Percentiles rank a stretch among this genome's conserved stretches.
Conservation (phyloP, 2,329 filamentous ascomycete genomes). For the Dissoconium aciculare region DNA sequence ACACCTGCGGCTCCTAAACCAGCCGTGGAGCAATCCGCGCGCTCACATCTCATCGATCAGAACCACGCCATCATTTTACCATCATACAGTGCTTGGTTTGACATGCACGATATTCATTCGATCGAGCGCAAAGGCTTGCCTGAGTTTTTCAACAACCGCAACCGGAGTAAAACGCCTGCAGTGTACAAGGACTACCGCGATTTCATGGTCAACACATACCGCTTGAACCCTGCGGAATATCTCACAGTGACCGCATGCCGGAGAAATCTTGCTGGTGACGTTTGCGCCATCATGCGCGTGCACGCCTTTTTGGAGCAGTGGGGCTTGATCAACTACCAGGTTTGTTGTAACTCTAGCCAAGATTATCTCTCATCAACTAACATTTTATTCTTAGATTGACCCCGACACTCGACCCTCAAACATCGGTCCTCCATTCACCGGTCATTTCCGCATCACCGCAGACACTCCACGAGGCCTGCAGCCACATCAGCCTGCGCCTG, state of each 20-base stretch:
- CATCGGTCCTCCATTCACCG: constrained; percentile 90
- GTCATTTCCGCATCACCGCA: constrained; percentile 89
- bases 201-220: constrained; percentile 99
- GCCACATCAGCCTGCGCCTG: constrained; percentile 81
- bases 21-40: constrained; percentile 67
- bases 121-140: constrained; percentile 90
- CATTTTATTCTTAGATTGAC: constrained; percentile 67
- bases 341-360: constrained; percentile 24
- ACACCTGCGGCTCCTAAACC: constrained; percentile 44
- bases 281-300: constrained; percentile 97
- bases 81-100: constrained; percentile 97
- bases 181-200: constrained; percentile 99
- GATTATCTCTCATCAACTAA: no score
- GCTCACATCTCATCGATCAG: constrained; percentile 82
- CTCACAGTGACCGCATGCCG: constrained; percentile 92
- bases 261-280: constrained; percentile 87
- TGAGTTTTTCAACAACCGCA: constrained; percentile 96
- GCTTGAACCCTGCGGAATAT: constrained; percentile 88
- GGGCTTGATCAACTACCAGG: constrained; percentile 98
- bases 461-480: constrained; percentile 91
- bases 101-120: constrained; percentile 83
- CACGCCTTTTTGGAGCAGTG: constrained; percentile 97
- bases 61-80: constrained; percentile 92
- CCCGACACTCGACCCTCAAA: constrained; percentile 88
- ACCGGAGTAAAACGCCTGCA: constrained; percentile 91